Evolutionary conservation across 139 green algal species (phyloP).

Genomic region (Haematococcus lacustris): DNA sequence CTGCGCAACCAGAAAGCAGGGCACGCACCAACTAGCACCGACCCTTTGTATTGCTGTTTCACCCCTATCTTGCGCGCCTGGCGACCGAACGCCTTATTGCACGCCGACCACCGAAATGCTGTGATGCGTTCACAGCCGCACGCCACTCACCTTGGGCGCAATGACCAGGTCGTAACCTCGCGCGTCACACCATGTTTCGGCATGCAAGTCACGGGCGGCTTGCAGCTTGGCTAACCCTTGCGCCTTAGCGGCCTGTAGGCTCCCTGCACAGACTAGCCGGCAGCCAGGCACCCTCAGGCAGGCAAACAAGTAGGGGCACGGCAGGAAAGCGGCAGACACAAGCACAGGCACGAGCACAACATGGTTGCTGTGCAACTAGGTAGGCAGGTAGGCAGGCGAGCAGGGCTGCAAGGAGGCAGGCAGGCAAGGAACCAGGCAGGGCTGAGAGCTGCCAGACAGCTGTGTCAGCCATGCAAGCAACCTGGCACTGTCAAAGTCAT

Average conservation of each 20-base stretch:
- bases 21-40: neutral
- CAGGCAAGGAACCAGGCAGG: too few species aligned
- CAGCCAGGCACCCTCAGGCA: neutral
- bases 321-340: neutral
- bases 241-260: slow-evolving; percentile 5
- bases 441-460: too few species aligned
- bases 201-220: slow-evolving; percentile 9
- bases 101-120: neutral
- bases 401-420: too few species aligned
- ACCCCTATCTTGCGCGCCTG: neutral
- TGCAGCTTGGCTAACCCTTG: slow-evolving; percentile 17
- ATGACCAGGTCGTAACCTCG: slow-evolving; percentile 38
- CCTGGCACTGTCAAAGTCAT: neutral
- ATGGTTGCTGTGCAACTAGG: neutral
- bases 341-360: neutral
- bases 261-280: slow-evolving; percentile 7
- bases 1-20: slow-evolving; percentile 2
- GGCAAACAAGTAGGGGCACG: too few species aligned
- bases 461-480: too few species aligned
- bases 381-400: neutral
- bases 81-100: neutral
- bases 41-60: neutral
- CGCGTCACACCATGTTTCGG: slow-evolving; percentile 10
- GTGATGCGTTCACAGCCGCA: neutral
- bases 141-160: slow-evolving; percentile 18